Conservation (phyloP, 2,329 filamentous ascomycete species). For the Verticillium zaregamsianum region DNA sequence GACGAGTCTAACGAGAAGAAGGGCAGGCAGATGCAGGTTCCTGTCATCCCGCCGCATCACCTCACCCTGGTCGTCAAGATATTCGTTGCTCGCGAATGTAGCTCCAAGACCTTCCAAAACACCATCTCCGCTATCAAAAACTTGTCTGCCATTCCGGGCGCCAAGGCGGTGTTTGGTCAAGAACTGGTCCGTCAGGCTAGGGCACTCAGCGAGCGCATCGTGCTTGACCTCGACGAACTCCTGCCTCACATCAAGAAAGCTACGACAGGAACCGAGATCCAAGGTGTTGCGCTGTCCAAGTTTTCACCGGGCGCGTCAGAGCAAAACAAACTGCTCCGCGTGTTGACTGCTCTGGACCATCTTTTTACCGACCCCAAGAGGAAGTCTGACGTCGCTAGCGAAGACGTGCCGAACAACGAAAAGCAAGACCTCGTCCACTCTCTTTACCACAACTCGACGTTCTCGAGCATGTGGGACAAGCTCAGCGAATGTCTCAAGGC, state of each 20-base stretch:
- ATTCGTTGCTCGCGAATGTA: constrained; percentile 92
- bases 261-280: constrained; percentile 86
- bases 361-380: constrained; percentile 77
- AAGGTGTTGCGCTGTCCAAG: constrained; percentile 88
- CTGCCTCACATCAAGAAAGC: constrained; percentile 83
- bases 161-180: constrained; percentile 86
- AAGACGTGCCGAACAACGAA: constrained; percentile 52
- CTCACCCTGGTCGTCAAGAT: constrained; percentile 94
- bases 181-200: constrained; percentile 88
- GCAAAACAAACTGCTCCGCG: constrained; percentile 89
- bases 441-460: constrained; percentile 87
- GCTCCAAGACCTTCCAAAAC: constrained; percentile 95
- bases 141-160: constrained; percentile 84
- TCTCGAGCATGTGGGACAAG: constrained; percentile 87
- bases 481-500: constrained; percentile 83
- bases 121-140: constrained; percentile 99
- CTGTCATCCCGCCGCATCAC: constrained; percentile 83
- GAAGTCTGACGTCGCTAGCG: constrained; percentile 40
- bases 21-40: constrained; percentile 63
- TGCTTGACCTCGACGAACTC: constrained; percentile 79
- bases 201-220: constrained; percentile 76
- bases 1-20: constrained; percentile 33
- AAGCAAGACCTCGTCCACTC: constrained; percentile 83
- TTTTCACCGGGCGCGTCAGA: constrained; percentile 96
- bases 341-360: constrained; percentile 91